Evolutionary conservation across 1,139 yeast genomes (phyloP).

Genomic region (Yamadazyma friedrichii): DNA sequence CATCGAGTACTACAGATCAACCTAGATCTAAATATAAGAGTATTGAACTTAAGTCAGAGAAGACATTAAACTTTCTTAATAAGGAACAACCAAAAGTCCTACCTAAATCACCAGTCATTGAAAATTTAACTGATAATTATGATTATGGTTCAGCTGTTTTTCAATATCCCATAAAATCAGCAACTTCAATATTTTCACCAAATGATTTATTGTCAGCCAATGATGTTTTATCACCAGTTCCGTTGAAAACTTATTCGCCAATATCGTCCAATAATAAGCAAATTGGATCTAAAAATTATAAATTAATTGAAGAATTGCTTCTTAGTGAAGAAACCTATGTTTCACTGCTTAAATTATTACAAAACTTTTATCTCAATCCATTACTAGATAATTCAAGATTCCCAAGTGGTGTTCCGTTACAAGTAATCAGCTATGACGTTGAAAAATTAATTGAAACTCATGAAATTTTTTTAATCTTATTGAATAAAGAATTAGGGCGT

Average conservation of each 20-base stretch:
- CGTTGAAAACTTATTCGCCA: slow-evolving; percentile 19
- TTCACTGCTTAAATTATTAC: slow-evolving; percentile 38
- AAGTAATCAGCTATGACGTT: slow-evolving; percentile 10
- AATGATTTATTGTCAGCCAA: slow-evolving; percentile 22
- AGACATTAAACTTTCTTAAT: background rate
- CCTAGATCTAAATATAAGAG: slow-evolving; percentile 3
- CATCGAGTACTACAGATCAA: background rate
- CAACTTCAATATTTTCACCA: slow-evolving; percentile 6
- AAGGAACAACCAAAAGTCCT: no score
- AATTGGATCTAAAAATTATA: slow-evolving; percentile 25
- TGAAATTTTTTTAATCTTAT: slow-evolving; percentile 1
- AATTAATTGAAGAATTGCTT: slow-evolving; percentile 45
- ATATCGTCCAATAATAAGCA: background rate
- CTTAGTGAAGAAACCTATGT: slow-evolving; percentile 49
- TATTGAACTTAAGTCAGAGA: slow-evolving; percentile 4
- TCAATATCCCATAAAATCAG: background rate
- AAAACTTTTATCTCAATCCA: slow-evolving; percentile 36
- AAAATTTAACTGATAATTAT: background rate
- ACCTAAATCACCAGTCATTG: background rate
- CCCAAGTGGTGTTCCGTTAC: slow-evolving; percentile 13
- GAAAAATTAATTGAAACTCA: slow-evolving; percentile 10
- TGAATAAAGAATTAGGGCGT: background rate
- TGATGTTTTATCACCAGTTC: slow-evolving; percentile 24
- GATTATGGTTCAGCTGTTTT: background rate
- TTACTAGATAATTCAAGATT: slow-evolving; percentile 17